A percentile compares a stretch with the other conserved stretches of the same genome.
These are phyloP conservation scores for Starmerella etchellsii DNA, from an alignment of 805 yeast species.

Conservation along the genomic window DNA sequence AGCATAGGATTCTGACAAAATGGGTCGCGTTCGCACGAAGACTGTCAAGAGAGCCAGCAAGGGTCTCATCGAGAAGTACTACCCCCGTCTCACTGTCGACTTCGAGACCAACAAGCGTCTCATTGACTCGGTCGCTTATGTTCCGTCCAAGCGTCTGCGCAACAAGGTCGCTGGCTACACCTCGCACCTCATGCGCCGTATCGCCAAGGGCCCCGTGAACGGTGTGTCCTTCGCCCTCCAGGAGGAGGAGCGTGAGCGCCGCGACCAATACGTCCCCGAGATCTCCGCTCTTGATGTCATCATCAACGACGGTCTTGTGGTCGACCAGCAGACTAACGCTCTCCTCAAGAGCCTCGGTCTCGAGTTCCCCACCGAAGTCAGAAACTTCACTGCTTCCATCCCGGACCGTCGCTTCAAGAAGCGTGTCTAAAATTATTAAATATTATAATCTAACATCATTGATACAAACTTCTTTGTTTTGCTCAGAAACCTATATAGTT, in stretches of 20 bases:
- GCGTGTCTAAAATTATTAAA: slow-evolving; percentile 22
- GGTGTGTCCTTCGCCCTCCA: slow-evolving; percentile 99
- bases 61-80: slow-evolving; percentile 98
- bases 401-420: slow-evolving; percentile 25
- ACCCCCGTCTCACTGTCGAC: slow-evolving; percentile 98
- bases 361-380: slow-evolving; percentile 40
- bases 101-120: slow-evolving; percentile 99
- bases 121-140: slow-evolving; percentile 95
- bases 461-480: too few species aligned
- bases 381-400: slow-evolving; percentile 28
- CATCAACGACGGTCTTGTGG: slow-evolving; percentile 89
- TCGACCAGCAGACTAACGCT: slow-evolving; percentile 92
- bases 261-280: slow-evolving; percentile 99
- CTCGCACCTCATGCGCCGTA: slow-evolving; percentile 99
- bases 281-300: slow-evolving; percentile 98
- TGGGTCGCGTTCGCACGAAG: slow-evolving; percentile 99
- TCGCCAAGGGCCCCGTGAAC: slow-evolving; percentile 99
- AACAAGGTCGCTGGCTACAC: slow-evolving; percentile 99
- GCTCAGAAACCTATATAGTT: too few species aligned
- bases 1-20: slow-evolving; percentile 11
- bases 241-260: slow-evolving; percentile 99
- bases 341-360: slow-evolving; percentile 84
- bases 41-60: slow-evolving; percentile 99
- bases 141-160: slow-evolving; percentile 99
- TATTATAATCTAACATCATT: slow-evolving; percentile 11